Evolutionary conservation across 345 rosid species (phyloP), one percentile per base, ranked within the genome.

Genomic region (Aegle marmelos): DNA sequence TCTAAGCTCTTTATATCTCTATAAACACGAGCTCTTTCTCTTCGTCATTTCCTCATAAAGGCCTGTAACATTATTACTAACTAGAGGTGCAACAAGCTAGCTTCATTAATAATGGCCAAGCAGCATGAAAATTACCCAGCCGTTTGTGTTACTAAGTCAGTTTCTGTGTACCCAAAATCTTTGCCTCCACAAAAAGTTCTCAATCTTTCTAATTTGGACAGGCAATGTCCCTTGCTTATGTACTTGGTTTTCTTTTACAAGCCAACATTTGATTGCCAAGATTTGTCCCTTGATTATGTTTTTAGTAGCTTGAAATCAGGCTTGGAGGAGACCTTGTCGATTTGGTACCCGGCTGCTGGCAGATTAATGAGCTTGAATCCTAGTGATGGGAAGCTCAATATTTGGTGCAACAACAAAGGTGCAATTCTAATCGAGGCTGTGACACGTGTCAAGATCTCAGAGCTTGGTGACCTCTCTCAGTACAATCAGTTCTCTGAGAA

Each of bases 191-290:
- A 36, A 24, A 76, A 79, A 77, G 68, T 80, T 65, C 79, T 91
- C 50, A 83, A 56, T 57, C 87, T 88, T 37, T 89, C 95, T 28
- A 86, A 86, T 78, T 84, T 91, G 83, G 95, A 91, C 83, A 80
- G 93, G 79, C 95, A 91, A 74, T 89, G 93, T 83, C 91, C 95
- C 19, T 50, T 74, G 61, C 92, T 84, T 66, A 87, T 90, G 95
- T 87, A 87, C 83, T 62, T 86, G 50, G 90, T 90, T 65, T 87
- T 91, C 85, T 88, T 91, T 80, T 88, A 88, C 86, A 83, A 84
- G 39, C 80, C 82, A 8, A 27, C 85, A 78, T 58, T 3, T 34
- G 77, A 2, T 59, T 45, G 34, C 34, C 76, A 81, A n/a, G 81
- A 86, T 76, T 56, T 79, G 28, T 63, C 84, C 0, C 74, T 80